phyloP scores from a whole-genome alignment of 352 stramenopile species.

The Globisporangium alternatum region DNA sequence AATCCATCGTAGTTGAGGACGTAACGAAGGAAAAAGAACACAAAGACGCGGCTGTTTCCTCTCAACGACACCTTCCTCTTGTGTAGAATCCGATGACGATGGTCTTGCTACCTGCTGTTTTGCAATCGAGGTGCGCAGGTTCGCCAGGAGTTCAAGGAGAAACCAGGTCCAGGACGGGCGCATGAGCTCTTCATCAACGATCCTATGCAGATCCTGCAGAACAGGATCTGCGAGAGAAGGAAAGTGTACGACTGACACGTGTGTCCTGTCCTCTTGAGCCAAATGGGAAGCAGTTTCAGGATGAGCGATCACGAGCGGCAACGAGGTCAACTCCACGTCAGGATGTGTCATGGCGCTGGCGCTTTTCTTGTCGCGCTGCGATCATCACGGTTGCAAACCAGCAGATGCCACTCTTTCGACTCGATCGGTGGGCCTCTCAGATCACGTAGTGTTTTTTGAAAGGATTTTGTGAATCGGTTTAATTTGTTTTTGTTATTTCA shows the following conservation, averaged over 20 bases:
- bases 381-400: conserved; percentile 2
- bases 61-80: conserved; percentile 2
- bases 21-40: conserved; percentile 10
- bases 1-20: conserved; percentile 3
- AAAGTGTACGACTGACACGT: background rate
- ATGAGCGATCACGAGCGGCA: conserved; percentile 2
- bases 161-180: background rate
- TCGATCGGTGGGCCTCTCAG: background rate
- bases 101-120: background rate
- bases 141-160: background rate
- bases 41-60: conserved; percentile 6
- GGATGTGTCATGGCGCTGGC: conserved; percentile 12
- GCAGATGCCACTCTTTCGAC: conserved; percentile 1
- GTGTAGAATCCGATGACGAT: background rate
- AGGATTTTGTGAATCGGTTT: background rate
- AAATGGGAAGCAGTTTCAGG: background rate
- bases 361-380: conserved; percentile 11
- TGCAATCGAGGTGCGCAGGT: conserved; percentile 2
- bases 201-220: background rate
- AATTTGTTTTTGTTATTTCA: too few species aligned
- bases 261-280: background rate
- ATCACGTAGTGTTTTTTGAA: background rate
- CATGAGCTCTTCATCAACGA: conserved; percentile 3
- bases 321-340: conserved; percentile 15
- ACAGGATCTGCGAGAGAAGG: background rate